phyloP scores from a whole-genome alignment of 257 asterid genomes.

The Solanum sitiens region DNA sequence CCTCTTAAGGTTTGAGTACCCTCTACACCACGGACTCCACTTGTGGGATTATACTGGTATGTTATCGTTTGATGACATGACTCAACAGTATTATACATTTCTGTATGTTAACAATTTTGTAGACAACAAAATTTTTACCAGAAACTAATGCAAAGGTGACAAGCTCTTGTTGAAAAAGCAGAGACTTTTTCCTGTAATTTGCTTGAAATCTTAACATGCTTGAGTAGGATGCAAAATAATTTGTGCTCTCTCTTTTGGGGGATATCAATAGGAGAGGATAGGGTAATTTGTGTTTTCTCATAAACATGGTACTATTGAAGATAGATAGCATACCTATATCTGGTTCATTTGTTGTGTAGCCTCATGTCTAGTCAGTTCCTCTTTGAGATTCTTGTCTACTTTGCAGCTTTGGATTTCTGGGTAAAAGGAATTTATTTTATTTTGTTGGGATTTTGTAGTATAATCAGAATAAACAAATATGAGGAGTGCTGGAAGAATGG shows the following conservation, averaged over 20 bases:
- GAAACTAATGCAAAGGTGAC: not conserved
- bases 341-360: not conserved
- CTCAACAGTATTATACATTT: not conserved
- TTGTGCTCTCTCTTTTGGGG: not conserved
- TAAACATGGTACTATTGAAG: not conserved
- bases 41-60: not conserved
- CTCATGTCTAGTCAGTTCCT: not conserved
- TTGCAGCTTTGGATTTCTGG: not conserved
- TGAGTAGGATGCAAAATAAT: not conserved
- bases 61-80: not conserved
- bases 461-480: conserved; percentile 24
- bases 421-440: not conserved
- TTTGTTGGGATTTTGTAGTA: not conserved
- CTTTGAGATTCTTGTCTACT: not conserved
- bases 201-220: not conserved
- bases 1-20: not conserved
- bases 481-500: conserved; percentile 59
- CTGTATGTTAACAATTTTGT: not conserved
- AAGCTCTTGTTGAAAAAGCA: not conserved
- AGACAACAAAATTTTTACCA: not conserved
- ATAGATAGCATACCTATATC: not conserved
- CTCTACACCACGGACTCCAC: not conserved
- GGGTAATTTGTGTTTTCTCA: not conserved
- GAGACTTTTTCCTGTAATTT: not conserved
- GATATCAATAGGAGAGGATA: not conserved